Percentiles rank a stretch among this genome's conserved stretches.
Conservation (phyloP, 306 rosid genomes). For the Sophora flavescens region DNA sequence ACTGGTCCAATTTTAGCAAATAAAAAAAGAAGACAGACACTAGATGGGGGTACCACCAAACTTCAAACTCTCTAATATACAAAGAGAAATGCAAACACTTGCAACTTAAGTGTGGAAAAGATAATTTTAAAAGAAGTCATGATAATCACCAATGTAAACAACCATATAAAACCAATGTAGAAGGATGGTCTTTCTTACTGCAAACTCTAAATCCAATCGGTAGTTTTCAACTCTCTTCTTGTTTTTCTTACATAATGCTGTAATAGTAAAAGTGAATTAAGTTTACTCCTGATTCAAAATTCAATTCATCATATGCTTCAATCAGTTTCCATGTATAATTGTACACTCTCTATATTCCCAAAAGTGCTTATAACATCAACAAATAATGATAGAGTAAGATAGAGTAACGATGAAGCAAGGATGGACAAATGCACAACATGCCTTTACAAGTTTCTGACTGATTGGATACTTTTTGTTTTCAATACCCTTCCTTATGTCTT, state of each 20-base stretch:
- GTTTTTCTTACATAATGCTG: not conserved
- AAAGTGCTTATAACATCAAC: too few species aligned
- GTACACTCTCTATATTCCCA: too few species aligned
- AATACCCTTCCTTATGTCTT: too few species aligned
- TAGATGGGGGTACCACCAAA: not conserved
- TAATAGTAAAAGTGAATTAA: not conserved
- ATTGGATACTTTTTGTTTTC: too few species aligned
- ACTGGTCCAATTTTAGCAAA: not conserved
- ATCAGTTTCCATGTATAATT: not conserved
- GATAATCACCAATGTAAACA: not conserved
- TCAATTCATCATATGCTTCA: not conserved
- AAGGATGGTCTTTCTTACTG: not conserved
- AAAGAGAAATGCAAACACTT: not conserved
- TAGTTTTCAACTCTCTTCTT: conserved; percentile 1
- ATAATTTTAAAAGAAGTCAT: not conserved
- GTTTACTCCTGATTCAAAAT: not conserved
- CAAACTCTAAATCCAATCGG: not conserved
- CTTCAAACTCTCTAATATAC: not conserved
- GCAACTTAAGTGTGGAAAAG: not conserved
- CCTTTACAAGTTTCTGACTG: too few species aligned
- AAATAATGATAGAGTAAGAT: too few species aligned
- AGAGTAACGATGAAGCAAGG: too few species aligned
- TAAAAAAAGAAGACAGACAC: not conserved
- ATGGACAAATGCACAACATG: too few species aligned
- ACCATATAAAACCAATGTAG: conserved; percentile 11